A percentile compares a stretch with the other conserved stretches of the same genome.
Conservation (phyloP, 2,329 filamentous ascomycete genomes). For the Diaporthe amygdali region DNA sequence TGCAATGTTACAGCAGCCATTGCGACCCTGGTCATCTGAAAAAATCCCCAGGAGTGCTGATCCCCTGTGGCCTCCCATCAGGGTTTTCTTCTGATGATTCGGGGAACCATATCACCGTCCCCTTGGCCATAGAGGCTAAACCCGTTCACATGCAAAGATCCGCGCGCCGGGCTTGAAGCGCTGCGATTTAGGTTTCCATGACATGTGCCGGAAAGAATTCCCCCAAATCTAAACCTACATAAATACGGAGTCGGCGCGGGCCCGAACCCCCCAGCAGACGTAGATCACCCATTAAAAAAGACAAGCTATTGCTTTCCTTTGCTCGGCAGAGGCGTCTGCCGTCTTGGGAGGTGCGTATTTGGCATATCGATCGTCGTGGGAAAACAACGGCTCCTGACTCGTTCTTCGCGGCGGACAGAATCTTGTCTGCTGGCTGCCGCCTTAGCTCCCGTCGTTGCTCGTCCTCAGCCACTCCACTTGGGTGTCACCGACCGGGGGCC, state of each 20-base stretch:
- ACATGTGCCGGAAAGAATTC: neutral
- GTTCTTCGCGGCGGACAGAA: neutral
- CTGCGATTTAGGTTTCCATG: neutral
- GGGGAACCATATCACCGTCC: neutral
- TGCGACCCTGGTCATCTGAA: slow-evolving; percentile 5
- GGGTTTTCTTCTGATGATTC: neutral
- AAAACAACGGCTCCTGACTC: neutral
- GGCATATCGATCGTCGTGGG: neutral
- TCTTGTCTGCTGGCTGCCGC: slow-evolving; percentile 5
- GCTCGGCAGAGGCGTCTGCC: slow-evolving; percentile 3
- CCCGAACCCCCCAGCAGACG: neutral
- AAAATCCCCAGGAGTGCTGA: neutral
- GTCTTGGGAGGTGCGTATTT: neutral
- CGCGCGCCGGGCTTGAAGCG: neutral
- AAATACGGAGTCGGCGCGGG: neutral
- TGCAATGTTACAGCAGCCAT: slow-evolving; percentile 3
- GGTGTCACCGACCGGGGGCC: neutral
- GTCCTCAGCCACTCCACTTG: too few relatives aligned
- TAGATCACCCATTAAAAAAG: neutral
- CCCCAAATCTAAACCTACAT: neutral
- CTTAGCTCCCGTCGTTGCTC: neutral
- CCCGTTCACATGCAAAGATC: neutral
- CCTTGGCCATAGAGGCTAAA: neutral
- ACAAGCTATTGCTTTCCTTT: neutral
- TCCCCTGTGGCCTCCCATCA: neutral